phyloP scores from a whole-genome alignment of 768 basidiomycete genomes.

The Auricularia sp. region DNA sequence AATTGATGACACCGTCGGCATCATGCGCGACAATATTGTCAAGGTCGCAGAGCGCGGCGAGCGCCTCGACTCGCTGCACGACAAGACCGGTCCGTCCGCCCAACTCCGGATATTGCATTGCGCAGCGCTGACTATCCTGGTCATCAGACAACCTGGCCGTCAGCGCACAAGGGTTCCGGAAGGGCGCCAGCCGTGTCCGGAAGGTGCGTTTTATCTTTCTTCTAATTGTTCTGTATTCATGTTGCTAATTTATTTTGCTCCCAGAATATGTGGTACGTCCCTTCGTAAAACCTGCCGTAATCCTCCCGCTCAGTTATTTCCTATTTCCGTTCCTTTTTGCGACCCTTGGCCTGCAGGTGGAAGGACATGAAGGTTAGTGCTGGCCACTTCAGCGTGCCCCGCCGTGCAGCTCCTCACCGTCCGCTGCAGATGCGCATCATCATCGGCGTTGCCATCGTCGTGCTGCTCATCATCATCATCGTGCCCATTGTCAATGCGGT shows the following conservation, averaged over 20 bases:
- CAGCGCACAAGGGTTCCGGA: slow-evolving; percentile 96
- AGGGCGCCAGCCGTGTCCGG: slow-evolving; percentile 93
- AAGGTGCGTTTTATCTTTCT: slow-evolving; percentile 55
- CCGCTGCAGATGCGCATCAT: slow-evolving; percentile 84
- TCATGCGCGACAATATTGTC: slow-evolving; percentile 97
- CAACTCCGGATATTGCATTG: background rate
- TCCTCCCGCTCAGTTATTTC: background rate
- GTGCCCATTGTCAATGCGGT: slow-evolving; percentile 89
- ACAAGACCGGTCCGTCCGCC: slow-evolving; percentile 80
- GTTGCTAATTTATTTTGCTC: slow-evolving; percentile 18
- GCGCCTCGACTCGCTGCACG: slow-evolving; percentile 84
- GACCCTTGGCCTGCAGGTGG: slow-evolving; percentile 49
- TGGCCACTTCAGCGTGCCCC: background rate
- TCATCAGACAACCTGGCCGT: slow-evolving; percentile 84
- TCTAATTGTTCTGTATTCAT: slow-evolving; percentile 12
- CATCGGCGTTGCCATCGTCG: slow-evolving; percentile 78
- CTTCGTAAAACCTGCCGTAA: slow-evolving; percentile 20
- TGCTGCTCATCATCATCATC: slow-evolving; percentile 92
- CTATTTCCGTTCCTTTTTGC: slow-evolving; percentile 5
- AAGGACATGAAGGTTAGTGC: slow-evolving; percentile 86
- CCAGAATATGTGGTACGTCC: slow-evolving; percentile 77
- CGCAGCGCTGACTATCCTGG: background rate
- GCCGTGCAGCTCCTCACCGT: slow-evolving; percentile 8
- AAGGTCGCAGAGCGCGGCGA: slow-evolving; percentile 95
- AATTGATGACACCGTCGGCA: slow-evolving; percentile 92